These are phyloP conservation scores for Lagerstroemia speciosa DNA, from an alignment of 345 rosid genomes.

Conservation along the genomic window DNA sequence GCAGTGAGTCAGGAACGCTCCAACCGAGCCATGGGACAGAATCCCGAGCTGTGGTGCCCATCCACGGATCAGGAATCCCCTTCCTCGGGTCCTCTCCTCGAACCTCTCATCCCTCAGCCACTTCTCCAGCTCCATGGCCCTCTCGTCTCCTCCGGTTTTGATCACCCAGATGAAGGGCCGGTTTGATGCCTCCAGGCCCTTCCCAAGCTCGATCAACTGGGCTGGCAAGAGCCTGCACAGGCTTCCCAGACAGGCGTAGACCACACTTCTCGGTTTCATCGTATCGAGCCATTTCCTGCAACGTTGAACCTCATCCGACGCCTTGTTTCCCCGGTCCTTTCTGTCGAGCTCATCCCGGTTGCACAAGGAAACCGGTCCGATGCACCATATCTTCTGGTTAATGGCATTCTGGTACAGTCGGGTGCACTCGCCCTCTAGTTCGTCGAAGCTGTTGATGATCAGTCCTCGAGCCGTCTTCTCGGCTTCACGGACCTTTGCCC, in stretches of 20 bases:
- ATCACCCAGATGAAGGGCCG: constrained; percentile 72
- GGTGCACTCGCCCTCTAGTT: constrained; percentile 42
- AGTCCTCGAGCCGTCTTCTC: constrained; percentile 59
- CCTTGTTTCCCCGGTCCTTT: constrained; percentile 56
- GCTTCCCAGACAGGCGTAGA: constrained; percentile 73
- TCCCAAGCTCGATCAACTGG: constrained; percentile 57
- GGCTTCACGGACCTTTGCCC: constrained; percentile 57
- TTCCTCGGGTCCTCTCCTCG: constrained; percentile 46
- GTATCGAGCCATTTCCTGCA: constrained; percentile 52
- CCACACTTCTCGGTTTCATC: constrained; percentile 43
- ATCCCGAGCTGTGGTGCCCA: constrained; percentile 86
- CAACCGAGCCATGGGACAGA: constrained; percentile 51
- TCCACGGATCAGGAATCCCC: constrained; percentile 58
- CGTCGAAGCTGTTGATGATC: constrained; percentile 52
- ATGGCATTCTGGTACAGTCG: constrained; percentile 36
- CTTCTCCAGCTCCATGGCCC: constrained; percentile 40
- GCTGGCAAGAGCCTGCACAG: constrained; percentile 52
- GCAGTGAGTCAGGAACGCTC: constrained; percentile 74
- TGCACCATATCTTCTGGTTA: constrained; percentile 54
- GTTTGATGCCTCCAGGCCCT: constrained; percentile 52
- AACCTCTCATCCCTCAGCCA: constrained; percentile 39
- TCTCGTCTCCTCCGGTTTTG: constrained; percentile 30
- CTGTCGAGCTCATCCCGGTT: constrained; percentile 32
- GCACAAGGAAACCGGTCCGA: constrained; percentile 74
- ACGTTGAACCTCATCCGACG: constrained; percentile 27